Evolutionary conservation across 371 early-diverging fungal species (phyloP).

Genomic region (Circinella minor): DNA sequence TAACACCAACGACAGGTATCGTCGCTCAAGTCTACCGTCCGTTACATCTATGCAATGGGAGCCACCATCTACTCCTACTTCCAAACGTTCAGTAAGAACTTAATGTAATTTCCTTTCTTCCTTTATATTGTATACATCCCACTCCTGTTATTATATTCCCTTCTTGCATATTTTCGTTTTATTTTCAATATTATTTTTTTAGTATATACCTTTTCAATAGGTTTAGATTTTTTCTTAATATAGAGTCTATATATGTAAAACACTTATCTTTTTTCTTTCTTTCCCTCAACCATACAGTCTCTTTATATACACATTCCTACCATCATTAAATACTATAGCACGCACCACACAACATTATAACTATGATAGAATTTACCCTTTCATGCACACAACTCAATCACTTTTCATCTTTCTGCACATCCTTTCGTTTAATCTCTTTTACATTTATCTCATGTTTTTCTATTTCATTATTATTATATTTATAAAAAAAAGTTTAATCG

Average conservation of each 20-base stretch:
- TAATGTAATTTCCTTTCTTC: neutral
- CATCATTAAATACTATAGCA: too few species aligned
- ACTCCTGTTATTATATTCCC: neutral
- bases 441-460: neutral
- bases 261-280: neutral
- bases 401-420: neutral
- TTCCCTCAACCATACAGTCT: too few species aligned
- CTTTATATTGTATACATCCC: neutral
- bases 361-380: too few species aligned
- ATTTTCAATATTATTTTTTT: neutral
- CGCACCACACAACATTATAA: too few species aligned
- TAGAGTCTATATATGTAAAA: constrained; percentile 2
- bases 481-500: neutral
- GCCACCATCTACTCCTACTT: neutral
- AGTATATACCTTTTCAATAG: constrained; percentile 1
- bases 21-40: constrained; percentile 14
- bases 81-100: constrained; percentile 7
- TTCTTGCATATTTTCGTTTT: neutral
- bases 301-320: too few species aligned
- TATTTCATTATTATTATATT: neutral
- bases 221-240: neutral
- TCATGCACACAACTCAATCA: neutral
- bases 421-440: neutral
- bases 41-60: constrained; percentile 7
- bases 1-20: neutral